Conservation (phyloP, 352 stramenopile species). For the Pythium rishiriense region DNA sequence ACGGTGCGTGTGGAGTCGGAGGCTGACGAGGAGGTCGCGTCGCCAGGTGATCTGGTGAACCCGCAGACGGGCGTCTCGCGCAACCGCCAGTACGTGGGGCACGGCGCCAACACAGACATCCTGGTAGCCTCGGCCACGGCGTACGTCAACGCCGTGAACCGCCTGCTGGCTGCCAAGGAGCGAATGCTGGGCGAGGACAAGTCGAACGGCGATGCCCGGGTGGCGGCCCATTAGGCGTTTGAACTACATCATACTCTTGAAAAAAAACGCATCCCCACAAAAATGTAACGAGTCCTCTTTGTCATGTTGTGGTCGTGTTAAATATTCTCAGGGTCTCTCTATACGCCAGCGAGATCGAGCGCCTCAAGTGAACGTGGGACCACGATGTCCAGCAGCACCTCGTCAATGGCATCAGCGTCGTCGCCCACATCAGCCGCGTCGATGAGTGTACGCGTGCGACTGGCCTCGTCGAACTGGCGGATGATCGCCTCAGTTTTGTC, state of each 20-base stretch:
- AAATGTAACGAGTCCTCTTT: neutral
- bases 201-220: conserved; percentile 10
- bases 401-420: conserved; percentile 57
- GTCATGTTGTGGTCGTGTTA: neutral
- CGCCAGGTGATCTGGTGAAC: conserved; percentile 67
- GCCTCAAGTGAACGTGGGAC: conserved; percentile 79
- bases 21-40: conserved; percentile 31
- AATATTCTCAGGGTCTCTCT: too few species aligned
- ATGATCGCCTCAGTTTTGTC: conserved; percentile 84
- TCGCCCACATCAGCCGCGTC: conserved; percentile 53
- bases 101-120: conserved; percentile 90
- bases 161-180: conserved; percentile 72
- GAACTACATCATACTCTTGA: neutral
- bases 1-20: conserved; percentile 82
- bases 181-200: conserved; percentile 28
- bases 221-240: conserved; percentile 16
- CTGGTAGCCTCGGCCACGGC: conserved; percentile 85
- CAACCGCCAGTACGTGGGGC: conserved; percentile 86
- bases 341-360: conserved; percentile 75
- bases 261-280: conserved; percentile 4
- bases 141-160: conserved; percentile 89
- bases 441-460: conserved; percentile 57
- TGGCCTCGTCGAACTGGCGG: conserved; percentile 78
- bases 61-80: conserved; percentile 81
- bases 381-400: conserved; percentile 63